A percentile compares a stretch with the other conserved stretches of the same genome.
These are phyloP conservation scores for Orbilia blumenaviensis DNA, from an alignment of 2,329 filamentous ascomycete genomes.

Conservation along the genomic window DNA sequence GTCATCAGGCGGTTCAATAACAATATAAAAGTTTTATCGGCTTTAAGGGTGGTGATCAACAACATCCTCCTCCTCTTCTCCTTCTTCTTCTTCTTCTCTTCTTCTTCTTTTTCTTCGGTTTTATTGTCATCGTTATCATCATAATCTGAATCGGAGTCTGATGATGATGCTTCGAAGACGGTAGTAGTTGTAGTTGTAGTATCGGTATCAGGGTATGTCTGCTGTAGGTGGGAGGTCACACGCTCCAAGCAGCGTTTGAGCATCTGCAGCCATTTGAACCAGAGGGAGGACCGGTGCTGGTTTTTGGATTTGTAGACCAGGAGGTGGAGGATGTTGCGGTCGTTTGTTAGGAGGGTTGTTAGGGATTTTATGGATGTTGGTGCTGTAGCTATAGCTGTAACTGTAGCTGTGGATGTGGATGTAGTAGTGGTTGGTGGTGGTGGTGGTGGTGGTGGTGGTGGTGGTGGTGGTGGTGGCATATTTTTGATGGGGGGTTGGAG, in stretches of 20 bases:
- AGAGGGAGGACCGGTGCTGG: constrained; percentile 81
- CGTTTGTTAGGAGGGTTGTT: constrained; percentile 10
- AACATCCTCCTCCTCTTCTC: too few relatives aligned
- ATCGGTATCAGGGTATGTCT: constrained; percentile 55
- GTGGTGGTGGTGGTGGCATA: neutral
- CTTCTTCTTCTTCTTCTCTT: too few relatives aligned
- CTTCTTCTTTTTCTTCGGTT: neutral
- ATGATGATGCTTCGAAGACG: too few relatives aligned
- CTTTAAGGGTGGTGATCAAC: neutral
- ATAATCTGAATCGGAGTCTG: constrained; percentile 61
- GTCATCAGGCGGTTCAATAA: constrained; percentile 6
- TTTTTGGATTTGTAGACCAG: constrained; percentile 88
- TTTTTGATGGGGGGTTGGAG: neutral
- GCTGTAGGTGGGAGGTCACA: constrained; percentile 64
- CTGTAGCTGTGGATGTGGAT: neutral
- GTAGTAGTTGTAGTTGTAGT: too few relatives aligned
- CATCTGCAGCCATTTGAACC: constrained; percentile 79
- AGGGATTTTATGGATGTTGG: constrained; percentile 13
- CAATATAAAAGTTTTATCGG: neutral
- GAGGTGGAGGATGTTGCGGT: constrained; percentile 70
- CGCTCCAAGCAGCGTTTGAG: constrained; percentile 73
- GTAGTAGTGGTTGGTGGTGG: neutral
- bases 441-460: neutral
- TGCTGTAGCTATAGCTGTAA: too few relatives aligned
- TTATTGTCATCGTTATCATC: neutral